A percentile compares a stretch with the other conserved stretches of the same genome.
Evolutionary conservation across 306 rosid genomes (phyloP).

Genomic region (Sindora glabra): DNA sequence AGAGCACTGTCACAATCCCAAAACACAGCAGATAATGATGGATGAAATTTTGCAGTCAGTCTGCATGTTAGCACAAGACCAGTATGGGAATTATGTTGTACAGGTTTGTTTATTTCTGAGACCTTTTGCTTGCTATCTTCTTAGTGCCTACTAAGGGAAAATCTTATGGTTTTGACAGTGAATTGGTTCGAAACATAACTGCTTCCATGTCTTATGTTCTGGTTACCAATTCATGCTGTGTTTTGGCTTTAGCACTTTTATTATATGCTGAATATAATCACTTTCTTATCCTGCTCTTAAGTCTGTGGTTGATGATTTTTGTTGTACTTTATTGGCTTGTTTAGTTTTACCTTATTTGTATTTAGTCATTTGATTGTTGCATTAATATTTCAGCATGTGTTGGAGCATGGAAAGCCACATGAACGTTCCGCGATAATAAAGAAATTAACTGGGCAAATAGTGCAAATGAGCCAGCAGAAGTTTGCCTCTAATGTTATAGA

Average conservation of each 20-base stretch:
- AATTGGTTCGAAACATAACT: too few relatives aligned
- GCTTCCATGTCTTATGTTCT: too few relatives aligned
- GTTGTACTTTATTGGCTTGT: too few relatives aligned
- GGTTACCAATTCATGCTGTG: too few relatives aligned
- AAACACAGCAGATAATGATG: conserved; percentile 85
- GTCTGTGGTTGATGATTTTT: too few relatives aligned
- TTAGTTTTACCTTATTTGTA: too few relatives aligned
- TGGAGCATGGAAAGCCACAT: conserved; percentile 91
- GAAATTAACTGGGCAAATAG: conserved; percentile 87
- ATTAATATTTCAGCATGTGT: conserved; percentile 57
- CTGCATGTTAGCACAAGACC: conserved; percentile 92
- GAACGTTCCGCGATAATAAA: conserved; percentile 81
- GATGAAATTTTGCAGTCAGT: conserved; percentile 93
- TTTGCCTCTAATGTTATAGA: conserved; percentile 96
- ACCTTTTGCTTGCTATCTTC: neutral
- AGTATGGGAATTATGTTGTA: conserved; percentile 92
- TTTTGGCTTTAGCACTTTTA: too few relatives aligned
- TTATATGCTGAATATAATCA: too few relatives aligned
- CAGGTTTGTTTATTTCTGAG: conserved; percentile 67
- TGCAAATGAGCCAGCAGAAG: conserved; percentile 96
- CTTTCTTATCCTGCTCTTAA: too few relatives aligned
- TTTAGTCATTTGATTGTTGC: neutral
- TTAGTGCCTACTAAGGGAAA: neutral
- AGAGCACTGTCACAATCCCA: conserved; percentile 77
- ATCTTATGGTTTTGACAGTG: conserved; percentile 17